phyloP scores from a whole-genome alignment of 345 rosid genomes.

The Heritiera littoralis region DNA sequence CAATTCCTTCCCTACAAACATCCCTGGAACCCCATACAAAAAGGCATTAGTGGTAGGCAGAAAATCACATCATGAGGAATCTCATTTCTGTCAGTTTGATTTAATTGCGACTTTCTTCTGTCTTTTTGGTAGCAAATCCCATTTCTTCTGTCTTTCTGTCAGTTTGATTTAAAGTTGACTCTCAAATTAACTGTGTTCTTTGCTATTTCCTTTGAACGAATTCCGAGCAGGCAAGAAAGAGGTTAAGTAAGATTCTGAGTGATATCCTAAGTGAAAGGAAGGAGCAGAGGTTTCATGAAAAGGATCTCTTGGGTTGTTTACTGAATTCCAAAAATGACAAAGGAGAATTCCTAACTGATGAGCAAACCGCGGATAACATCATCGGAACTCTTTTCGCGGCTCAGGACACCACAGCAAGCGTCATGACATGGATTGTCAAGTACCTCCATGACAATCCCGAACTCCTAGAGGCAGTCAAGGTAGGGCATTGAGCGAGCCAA shows the following conservation, averaged over 20 bases:
- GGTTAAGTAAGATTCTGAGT: slow-evolving; percentile 47
- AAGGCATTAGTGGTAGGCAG: slow-evolving; percentile 56
- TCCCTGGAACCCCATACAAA: slow-evolving; percentile 75
- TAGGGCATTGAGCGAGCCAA: slow-evolving; percentile 25
- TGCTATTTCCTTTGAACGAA: not conserved
- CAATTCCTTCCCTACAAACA: slow-evolving; percentile 74
- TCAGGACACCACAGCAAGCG: slow-evolving; percentile 75
- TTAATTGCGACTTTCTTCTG: not conserved
- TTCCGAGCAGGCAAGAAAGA: slow-evolving; percentile 50
- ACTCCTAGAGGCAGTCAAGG: slow-evolving; percentile 75
- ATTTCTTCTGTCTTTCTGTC: no score
- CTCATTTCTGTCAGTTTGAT: not conserved
- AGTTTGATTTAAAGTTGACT: not conserved
- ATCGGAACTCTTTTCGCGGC: slow-evolving; percentile 76
- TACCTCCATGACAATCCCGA: slow-evolving; percentile 70
- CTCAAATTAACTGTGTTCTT: not conserved
- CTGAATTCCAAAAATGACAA: slow-evolving; percentile 51
- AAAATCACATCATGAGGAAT: not conserved
- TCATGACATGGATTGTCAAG: slow-evolving; percentile 79
- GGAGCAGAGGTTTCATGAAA: slow-evolving; percentile 45
- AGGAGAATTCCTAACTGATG: slow-evolving; percentile 39
- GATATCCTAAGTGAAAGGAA: slow-evolving; percentile 53
- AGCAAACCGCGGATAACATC: slow-evolving; percentile 64
- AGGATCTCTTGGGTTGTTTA: slow-evolving; percentile 50
- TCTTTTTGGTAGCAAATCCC: not conserved